Percentiles rank a stretch among this genome's conserved stretches.
Evolutionary conservation across 495 filamentous ascomycete genomes (phyloP).

Genomic region (Stereocaulon alpinum): DNA sequence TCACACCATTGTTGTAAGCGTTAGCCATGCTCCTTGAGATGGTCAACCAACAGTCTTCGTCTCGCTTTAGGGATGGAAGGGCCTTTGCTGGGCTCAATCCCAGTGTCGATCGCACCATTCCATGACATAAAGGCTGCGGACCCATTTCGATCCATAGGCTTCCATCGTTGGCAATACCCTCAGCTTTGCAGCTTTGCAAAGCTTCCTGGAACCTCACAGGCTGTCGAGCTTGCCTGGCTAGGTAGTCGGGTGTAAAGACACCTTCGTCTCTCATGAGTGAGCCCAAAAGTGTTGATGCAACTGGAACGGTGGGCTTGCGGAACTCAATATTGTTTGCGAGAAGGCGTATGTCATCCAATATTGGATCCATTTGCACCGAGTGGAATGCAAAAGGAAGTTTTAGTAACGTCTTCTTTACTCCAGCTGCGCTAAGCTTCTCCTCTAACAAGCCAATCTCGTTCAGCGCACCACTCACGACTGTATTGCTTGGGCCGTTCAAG

Average conservation of each 20-base stretch:
- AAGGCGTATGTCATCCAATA: conserved; percentile 51
- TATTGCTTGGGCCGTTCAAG: conserved; percentile 27
- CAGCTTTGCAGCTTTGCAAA: conserved; percentile 12
- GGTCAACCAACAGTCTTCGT: conserved; percentile 39
- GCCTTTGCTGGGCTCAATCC: conserved; percentile 21
- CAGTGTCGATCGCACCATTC: conserved; percentile 38
- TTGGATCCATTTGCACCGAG: conserved; percentile 58
- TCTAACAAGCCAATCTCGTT: conserved; percentile 18
- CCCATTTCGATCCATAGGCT: conserved; percentile 23
- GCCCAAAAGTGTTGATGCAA: conserved; percentile 54
- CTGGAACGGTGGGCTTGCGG: conserved; percentile 46
- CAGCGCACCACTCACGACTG: conserved; percentile 26
- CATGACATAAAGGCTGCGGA: conserved; percentile 17
- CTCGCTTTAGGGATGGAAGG: conserved; percentile 15
- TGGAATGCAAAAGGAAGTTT: conserved; percentile 57
- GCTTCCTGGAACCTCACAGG: conserved; percentile 19
- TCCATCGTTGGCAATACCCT: conserved; percentile 7
- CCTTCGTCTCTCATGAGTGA: conserved; percentile 12
- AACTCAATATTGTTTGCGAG: conserved; percentile 47
- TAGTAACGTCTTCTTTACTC: conserved; percentile 19
- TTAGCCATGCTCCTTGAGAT: conserved; percentile 32
- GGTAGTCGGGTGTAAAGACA: conserved; percentile 15
- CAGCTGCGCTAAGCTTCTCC: conserved; percentile 12
- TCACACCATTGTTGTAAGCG: conserved; percentile 31
- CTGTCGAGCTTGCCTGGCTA: conserved; percentile 16